Percentiles rank a stretch among this genome's conserved stretches.
These are phyloP conservation scores for Gnetum montanum DNA, from an alignment of 75 land plant genomes.

Conservation along the genomic window DNA sequence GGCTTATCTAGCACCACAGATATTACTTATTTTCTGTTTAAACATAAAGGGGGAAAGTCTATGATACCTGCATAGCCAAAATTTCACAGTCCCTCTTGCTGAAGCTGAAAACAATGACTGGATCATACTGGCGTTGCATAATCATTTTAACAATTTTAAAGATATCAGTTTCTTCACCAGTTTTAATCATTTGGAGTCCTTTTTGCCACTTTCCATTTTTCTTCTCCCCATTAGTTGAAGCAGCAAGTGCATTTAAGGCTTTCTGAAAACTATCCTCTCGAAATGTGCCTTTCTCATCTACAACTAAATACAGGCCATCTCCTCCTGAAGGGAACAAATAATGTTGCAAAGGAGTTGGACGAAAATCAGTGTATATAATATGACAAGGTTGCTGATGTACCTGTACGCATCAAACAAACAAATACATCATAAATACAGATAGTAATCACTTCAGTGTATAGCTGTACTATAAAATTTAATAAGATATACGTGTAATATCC, in stretches of 20 bases:
- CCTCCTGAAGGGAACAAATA: constrained; percentile 94
- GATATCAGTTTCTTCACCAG: constrained; percentile 83
- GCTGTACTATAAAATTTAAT: no score
- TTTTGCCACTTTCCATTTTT: constrained; percentile 80
- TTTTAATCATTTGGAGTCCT: constrained; percentile 29
- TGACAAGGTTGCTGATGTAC: constrained; percentile 98
- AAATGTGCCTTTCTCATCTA: constrained; percentile 91
- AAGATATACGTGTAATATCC: no score
- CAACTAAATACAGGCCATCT: constrained; percentile 82
- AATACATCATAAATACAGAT: no score
- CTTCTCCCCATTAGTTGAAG: constrained; percentile 37
- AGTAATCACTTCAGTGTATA: background rate
- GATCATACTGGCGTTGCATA: constrained; percentile 85
- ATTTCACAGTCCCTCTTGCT: constrained; percentile 97
- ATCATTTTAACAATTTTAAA: constrained; percentile 99
- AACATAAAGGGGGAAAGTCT: no score
- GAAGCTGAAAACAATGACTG: constrained; percentile 96
- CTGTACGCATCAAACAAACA: constrained; percentile 30
- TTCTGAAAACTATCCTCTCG: constrained; percentile 95
- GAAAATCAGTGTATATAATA: constrained; percentile 93
- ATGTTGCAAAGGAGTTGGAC: constrained; percentile 98
- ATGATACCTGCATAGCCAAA: constrained; percentile 86
- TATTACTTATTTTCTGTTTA: no score
- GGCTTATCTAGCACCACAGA: no score
- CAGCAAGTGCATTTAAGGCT: constrained; percentile 83